Evolutionary conservation across 768 basidiomycete genomes (phyloP).

Genomic region (Mycena floridula): DNA sequence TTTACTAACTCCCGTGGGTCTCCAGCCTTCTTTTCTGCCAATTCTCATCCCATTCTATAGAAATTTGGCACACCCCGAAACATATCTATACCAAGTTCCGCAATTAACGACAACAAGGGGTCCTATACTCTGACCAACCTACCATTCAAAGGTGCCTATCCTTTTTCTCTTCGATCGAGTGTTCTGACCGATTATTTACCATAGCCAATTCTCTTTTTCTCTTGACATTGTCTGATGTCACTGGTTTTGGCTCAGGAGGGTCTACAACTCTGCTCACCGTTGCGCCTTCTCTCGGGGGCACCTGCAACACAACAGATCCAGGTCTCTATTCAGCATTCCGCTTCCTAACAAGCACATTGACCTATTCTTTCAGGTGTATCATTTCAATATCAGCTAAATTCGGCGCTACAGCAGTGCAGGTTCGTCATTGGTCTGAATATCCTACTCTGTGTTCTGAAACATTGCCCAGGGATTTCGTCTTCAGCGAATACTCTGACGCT

Average conservation of each 20-base stretch:
- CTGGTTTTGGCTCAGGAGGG: constrained; percentile 65
- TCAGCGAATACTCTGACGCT: constrained; percentile 40
- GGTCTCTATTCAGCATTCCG: too few species aligned
- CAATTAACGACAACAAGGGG: constrained; percentile 49
- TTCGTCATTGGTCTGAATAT: too few species aligned
- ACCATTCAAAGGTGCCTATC: constrained; percentile 18
- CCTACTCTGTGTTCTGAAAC: too few species aligned
- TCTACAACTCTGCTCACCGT: constrained; percentile 43
- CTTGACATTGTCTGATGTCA: constrained; percentile 65
- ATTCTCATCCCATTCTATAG: constrained; percentile 23
- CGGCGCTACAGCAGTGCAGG: constrained; percentile 58
- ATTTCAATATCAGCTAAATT: constrained; percentile 48
- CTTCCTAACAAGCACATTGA: too few species aligned
- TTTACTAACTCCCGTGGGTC: constrained; percentile 46
- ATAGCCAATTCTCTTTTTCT: constrained; percentile 36
- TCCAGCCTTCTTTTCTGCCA: not conserved
- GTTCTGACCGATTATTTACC: too few species aligned
- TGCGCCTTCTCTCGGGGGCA: constrained; percentile 36
- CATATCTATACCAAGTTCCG: constrained; percentile 46
- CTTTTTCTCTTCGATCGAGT: too few species aligned
- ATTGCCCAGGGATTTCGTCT: constrained; percentile 34
- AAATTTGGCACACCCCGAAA: constrained; percentile 48
- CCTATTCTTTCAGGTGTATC: too few species aligned
- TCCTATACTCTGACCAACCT: constrained; percentile 42
- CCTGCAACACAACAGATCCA: constrained; percentile 46